Evolutionary conservation across 2,329 filamentous ascomycete species (phyloP).

Genomic region (Aureobasidium sp.): DNA sequence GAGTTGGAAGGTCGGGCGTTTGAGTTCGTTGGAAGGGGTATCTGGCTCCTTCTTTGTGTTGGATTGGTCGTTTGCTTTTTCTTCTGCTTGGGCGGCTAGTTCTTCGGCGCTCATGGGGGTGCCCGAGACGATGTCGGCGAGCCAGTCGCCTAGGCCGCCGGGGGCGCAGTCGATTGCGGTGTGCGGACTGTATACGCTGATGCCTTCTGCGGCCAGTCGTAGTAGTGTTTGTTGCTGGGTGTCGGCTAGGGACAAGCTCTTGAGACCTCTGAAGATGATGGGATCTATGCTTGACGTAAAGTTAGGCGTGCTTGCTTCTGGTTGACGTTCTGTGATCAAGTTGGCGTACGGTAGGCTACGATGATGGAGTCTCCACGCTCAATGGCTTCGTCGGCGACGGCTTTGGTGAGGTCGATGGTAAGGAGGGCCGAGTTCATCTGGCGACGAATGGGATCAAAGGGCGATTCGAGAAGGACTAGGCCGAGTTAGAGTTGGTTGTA

Average conservation of each 20-base stretch:
- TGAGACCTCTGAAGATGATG: slow-evolving; percentile 90
- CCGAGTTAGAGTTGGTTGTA: slow-evolving; percentile 7
- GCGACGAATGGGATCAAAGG: slow-evolving; percentile 48
- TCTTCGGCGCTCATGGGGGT: slow-evolving; percentile 29
- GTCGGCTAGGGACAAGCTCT: slow-evolving; percentile 75
- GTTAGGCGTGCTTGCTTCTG: slow-evolving; percentile 19
- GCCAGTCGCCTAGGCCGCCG: slow-evolving; percentile 85
- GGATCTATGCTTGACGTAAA: slow-evolving; percentile 55
- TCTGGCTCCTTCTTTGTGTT: slow-evolving; percentile 1
- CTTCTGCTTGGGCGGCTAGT: slow-evolving; percentile 14
- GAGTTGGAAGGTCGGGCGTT: slow-evolving; percentile 36
- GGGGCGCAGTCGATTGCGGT: slow-evolving; percentile 86
- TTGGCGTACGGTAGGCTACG: slow-evolving; percentile 73
- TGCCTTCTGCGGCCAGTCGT: slow-evolving; percentile 71
- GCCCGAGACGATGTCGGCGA: slow-evolving; percentile 73
- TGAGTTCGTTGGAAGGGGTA: slow-evolving; percentile 27
- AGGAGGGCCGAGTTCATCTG: slow-evolving; percentile 64
- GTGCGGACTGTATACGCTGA: slow-evolving; percentile 93
- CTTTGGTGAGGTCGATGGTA: slow-evolving; percentile 83
- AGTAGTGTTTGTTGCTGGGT: slow-evolving; percentile 81
- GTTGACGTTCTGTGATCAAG: background rate
- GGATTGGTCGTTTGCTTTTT: background rate
- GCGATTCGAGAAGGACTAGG: slow-evolving; percentile 60
- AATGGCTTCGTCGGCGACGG: slow-evolving; percentile 86
- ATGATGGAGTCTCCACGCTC: slow-evolving; percentile 66